Evolutionary conservation across 768 basidiomycete genomes (phyloP).

Genomic region (Xerocomus potaroensis): DNA sequence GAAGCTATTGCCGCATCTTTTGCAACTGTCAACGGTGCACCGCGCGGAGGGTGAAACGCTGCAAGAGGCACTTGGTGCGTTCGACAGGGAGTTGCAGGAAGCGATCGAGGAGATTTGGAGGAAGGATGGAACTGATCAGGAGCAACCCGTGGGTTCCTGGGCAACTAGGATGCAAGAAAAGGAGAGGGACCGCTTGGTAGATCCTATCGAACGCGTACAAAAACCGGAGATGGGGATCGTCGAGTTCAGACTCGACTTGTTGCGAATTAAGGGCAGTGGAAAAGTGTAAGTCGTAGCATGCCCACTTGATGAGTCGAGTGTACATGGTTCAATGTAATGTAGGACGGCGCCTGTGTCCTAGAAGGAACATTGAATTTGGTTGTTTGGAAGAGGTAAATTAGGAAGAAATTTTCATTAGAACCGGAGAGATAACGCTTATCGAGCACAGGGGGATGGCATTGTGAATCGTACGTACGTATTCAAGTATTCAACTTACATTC

Average conservation of each 20-base stretch:
- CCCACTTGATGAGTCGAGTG: not conserved
- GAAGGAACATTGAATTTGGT: too few species aligned
- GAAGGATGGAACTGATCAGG: slow-evolving; percentile 30
- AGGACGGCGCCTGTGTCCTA: too few species aligned
- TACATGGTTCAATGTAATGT: too few species aligned
- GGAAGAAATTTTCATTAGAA: too few species aligned
- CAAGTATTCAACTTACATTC: too few species aligned
- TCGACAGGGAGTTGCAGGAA: slow-evolving; percentile 52
- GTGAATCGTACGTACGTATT: too few species aligned
- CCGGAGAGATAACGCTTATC: too few species aligned
- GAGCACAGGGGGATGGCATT: too few species aligned
- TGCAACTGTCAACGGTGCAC: slow-evolving; percentile 66
- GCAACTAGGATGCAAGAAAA: slow-evolving; percentile 50
- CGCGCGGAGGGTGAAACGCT: slow-evolving; percentile 59
- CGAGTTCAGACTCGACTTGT: slow-evolving; percentile 24
- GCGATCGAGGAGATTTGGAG: slow-evolving; percentile 69
- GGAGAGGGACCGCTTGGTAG: slow-evolving; percentile 43
- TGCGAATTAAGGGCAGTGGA: slow-evolving; percentile 7
- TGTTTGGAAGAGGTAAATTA: too few species aligned
- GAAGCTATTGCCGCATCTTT: slow-evolving; percentile 69
- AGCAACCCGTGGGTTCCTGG: slow-evolving; percentile 41
- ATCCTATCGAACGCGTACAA: slow-evolving; percentile 49
- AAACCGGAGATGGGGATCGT: slow-evolving; percentile 39
- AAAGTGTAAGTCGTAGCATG: not conserved
- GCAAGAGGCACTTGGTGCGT: slow-evolving; percentile 53